Evolutionary conservation across 257 asterid genomes (phyloP), one percentile per base, ranked within the genome.

Genomic region (Nicotiana sylvestris): DNA sequence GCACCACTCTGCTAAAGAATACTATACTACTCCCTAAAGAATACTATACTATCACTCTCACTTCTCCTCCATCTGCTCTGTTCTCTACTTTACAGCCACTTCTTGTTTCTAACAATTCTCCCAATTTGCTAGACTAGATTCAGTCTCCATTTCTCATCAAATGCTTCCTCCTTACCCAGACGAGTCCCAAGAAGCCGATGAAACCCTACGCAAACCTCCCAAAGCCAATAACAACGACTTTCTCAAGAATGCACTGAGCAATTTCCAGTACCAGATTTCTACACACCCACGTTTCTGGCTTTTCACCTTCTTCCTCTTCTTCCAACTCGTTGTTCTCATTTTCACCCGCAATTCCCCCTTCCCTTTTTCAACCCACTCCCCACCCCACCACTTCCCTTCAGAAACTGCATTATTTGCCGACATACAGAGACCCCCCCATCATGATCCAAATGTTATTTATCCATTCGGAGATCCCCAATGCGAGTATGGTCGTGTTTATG

Each of bases 401-500:
- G 82, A 32, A 4, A 29, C 78, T 58, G 43, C 33, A 56, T 65
- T 81, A 79, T 39, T 81, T 74, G 13, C 53, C 74, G 27, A 74
- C 2, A 25, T 74, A 49, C 15, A 49, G 37, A 74, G 3, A 74
- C 21, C 21, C 21, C 2, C 76, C 57, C 57, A 9, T 9, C 17
- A 33, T 16, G 61, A 43, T 12, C 60, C n/a, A 0, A 10, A 85
- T 55, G 77, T 21, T 9, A 56, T 70, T 66, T 58, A 66, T 37
- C 83, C 83, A 4, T 57, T 25, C 3, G 65, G 76, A 9, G 85
- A 80, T 30, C 91, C 87, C 32, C 93, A 89, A 11, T 96, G 99
- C 77, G 92, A 88, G 70, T 91, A 91, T 66, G 99, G 99, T 29
- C 84, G 90, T 25, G 90, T 96, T 27, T 96, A 81, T 87, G 93